phyloP scores from a whole-genome alignment of 306 rosid species.

The Purshia tridentata region DNA sequence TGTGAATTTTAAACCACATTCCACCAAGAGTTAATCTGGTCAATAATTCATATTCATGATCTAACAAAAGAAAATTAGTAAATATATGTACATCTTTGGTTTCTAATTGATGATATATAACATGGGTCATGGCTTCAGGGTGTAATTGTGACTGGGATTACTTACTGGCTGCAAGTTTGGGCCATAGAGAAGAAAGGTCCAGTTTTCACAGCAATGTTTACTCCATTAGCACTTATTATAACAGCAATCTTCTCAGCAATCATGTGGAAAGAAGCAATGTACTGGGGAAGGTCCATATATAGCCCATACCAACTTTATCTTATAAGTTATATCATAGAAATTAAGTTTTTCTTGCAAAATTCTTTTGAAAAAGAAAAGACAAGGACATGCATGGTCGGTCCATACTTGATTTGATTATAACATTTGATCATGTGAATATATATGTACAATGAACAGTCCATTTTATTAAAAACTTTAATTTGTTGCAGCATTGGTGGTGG shows the following conservation, averaged over 20 bases:
- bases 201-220: constrained; percentile 82
- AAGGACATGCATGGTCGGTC: background rate
- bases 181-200: constrained; percentile 78
- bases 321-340: background rate
- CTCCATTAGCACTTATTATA: constrained; percentile 73
- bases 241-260: constrained; percentile 74
- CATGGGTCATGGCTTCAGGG: constrained; percentile 52
- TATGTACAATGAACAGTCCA: no score
- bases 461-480: background rate
- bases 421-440: background rate
- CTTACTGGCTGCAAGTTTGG: constrained; percentile 93
- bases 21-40: no score
- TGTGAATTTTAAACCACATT: no score
- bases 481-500: constrained; percentile 74
- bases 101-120: no score
- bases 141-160: constrained; percentile 65
- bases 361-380: no score
- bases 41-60: no score
- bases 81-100: no score
- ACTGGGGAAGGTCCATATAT: constrained; percentile 67
- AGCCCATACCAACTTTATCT: background rate
- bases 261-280: constrained; percentile 70
- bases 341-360: no score
- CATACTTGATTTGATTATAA: background rate
- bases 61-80: no score